Percentiles rank a stretch among this genome's conserved stretches.
phyloP scores from a whole-genome alignment of 2,329 filamentous ascomycete genomes.

The Colletotrichum tabaci region DNA sequence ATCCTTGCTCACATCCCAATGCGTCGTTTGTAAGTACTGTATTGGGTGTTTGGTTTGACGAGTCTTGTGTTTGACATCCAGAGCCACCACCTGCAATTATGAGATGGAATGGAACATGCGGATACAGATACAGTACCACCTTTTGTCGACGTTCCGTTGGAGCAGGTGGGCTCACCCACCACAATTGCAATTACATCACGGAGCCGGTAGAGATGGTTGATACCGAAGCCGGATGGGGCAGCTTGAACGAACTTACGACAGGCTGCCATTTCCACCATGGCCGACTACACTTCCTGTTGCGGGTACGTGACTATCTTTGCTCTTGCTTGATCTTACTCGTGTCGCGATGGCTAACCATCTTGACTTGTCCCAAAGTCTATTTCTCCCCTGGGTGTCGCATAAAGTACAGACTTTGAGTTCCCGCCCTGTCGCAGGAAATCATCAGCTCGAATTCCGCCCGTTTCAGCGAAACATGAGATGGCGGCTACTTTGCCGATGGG shows the following conservation, averaged over 20 bases:
- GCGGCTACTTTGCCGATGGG: constrained; percentile 19
- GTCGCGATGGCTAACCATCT: constrained; percentile 4
- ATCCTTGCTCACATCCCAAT: constrained; percentile 32
- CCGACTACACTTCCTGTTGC: not conserved
- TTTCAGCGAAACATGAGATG: constrained; percentile 37
- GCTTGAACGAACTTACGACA: not conserved
- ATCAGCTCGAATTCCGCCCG: constrained; percentile 28
- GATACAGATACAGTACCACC: too few species aligned
- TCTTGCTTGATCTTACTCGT: constrained; percentile 1
- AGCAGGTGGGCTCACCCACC: not conserved
- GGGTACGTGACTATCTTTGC: not conserved
- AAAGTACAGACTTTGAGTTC: constrained; percentile 20
- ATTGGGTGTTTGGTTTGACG: too few species aligned
- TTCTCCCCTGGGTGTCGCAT: not conserved
- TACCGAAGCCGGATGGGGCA: not conserved
- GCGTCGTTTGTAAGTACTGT: not conserved
- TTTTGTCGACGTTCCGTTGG: not conserved
- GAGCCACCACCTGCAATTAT: not conserved
- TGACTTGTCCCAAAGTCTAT: not conserved
- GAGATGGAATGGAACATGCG: not conserved
- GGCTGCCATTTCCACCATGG: not conserved
- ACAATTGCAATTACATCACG: not conserved
- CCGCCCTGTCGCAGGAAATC: constrained; percentile 22
- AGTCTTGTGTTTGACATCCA: constrained; percentile 7
- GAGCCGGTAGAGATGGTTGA: not conserved